These are phyloP conservation scores for Peribolospora baueri DNA, from an alignment of 768 basidiomycete species.

Conservation along the genomic window DNA sequence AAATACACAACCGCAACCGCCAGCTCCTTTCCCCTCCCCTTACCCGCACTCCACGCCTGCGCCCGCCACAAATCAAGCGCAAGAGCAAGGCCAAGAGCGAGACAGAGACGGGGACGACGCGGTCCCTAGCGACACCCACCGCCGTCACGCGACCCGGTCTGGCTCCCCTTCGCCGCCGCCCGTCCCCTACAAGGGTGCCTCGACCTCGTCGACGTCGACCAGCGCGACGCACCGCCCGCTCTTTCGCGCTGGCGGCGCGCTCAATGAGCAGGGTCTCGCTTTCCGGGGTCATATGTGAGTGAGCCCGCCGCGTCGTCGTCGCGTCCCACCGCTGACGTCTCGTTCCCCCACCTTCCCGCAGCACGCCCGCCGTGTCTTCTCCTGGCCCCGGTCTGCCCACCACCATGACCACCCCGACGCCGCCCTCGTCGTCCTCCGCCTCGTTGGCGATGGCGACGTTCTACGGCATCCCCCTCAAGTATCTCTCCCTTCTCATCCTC, in stretches of 20 bases:
- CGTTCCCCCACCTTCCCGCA: not conserved
- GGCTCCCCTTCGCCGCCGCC: no score
- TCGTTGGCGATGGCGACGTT: not conserved
- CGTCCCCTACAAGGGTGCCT: no score
- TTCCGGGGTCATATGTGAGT: not conserved
- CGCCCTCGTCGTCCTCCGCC: not conserved
- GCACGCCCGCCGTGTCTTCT: not conserved
- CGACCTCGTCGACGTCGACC: not conserved
- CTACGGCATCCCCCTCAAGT: slow-evolving; percentile 40
- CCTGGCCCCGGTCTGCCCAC: not conserved
- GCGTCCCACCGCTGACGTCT: no score
- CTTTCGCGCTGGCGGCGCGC: not conserved
- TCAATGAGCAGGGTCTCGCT: not conserved
- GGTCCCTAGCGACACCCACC: no score
- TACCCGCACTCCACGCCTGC: not conserved
- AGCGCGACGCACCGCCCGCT: not conserved
- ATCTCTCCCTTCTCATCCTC: slow-evolving; percentile 78
- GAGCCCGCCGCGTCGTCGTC: not conserved
- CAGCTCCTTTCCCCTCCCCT: no score
- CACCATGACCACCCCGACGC: not conserved
- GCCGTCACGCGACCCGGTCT: no score
- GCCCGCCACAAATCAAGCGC: not conserved
- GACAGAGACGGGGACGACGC: no score
- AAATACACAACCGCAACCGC: no score
- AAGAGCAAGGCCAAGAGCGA: not conserved